Evolutionary conservation across 2,329 filamentous ascomycete species (phyloP), one percentile per base, ranked within the genome.

Genomic region (Nemania sp.): DNA sequence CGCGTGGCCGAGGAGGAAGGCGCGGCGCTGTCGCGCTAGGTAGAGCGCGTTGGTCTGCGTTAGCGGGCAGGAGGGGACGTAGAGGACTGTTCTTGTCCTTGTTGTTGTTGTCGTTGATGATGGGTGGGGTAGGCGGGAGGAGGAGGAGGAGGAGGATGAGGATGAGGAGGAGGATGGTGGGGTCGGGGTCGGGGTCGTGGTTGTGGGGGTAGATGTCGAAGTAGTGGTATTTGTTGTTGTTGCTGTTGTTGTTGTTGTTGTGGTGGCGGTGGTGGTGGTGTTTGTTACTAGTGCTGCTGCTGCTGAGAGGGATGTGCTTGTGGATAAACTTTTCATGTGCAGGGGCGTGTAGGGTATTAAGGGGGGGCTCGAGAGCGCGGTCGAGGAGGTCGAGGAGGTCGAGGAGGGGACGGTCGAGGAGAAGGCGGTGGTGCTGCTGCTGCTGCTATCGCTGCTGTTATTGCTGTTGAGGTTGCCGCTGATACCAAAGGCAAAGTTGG

Each of bases 41-140:
- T 92, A 95, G 34, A 84, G 76, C 0, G 89, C 87, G 70, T 95
- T 97, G 45, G 81, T 80, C 55, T 88, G 84, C 0, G 91, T 96
- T 34, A 92, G 81, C 0, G 93, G 92, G 57, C 90, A 94, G 0
- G 90, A 88, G 0, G 93, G 92, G 55, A 97, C 95, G 71, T 97
- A 97, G 62, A 97, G 71, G 0, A 97, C 5, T 69, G 0, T 96
- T 91, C 69, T 86, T 91, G 0, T 89, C 90, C 74, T 96, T 91
- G 13, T 18, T 18, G 39, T 15, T 18, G 39, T 15, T 15, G 39
- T 10, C 13, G 34, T 10, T 7, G 25, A 29, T 7, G 25, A 29
- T 7, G 25, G n/a, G n/a, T n/a, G n/a, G n/a, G n/a, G n/a, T n/a
- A n/a, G n/a, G n/a, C n/a, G n/a, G n/a, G n/a, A n/a, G n/a, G n/a